These are phyloP conservation scores for Cetraspora pellucida DNA, from an alignment of 192 early-diverging fungal species.

Conservation along the genomic window DNA sequence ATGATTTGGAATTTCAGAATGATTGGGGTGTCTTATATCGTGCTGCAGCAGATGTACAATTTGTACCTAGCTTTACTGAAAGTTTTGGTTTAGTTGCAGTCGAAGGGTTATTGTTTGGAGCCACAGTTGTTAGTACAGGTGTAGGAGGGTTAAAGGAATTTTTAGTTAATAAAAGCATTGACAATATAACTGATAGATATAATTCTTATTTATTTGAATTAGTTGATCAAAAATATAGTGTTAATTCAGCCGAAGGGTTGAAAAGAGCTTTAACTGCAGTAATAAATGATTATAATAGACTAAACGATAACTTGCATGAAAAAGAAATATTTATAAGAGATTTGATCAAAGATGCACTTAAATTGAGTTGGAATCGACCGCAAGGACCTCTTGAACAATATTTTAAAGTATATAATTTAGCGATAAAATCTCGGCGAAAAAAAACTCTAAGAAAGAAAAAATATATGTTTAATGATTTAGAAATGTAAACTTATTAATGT, in stretches of 20 bases:
- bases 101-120: conserved; percentile 60
- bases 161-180: conserved; percentile 49
- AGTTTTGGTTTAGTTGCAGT: conserved; percentile 60
- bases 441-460: neutral
- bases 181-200: neutral
- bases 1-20: conserved; percentile 43
- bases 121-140: conserved; percentile 52
- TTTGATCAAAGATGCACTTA: conserved; percentile 49
- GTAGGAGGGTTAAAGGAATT: conserved; percentile 59
- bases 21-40: conserved; percentile 52
- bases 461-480: neutral
- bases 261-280: conserved; percentile 46
- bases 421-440: conserved; percentile 27
- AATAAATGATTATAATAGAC: conserved; percentile 35
- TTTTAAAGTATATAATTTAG: conserved; percentile 43
- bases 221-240: conserved; percentile 37
- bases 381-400: conserved; percentile 57
- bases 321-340: conserved; percentile 52
- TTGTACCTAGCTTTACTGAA: conserved; percentile 58
- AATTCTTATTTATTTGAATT: conserved; percentile 38
- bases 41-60: conserved; percentile 55
- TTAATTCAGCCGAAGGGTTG: conserved; percentile 33
- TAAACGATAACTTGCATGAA: conserved; percentile 34
- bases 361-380: conserved; percentile 52
- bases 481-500: neutral